Percentiles rank a stretch among this genome's conserved stretches.
Conservation (phyloP, 2,329 filamentous ascomycete species). For the Trichoderma aggressivum region DNA sequence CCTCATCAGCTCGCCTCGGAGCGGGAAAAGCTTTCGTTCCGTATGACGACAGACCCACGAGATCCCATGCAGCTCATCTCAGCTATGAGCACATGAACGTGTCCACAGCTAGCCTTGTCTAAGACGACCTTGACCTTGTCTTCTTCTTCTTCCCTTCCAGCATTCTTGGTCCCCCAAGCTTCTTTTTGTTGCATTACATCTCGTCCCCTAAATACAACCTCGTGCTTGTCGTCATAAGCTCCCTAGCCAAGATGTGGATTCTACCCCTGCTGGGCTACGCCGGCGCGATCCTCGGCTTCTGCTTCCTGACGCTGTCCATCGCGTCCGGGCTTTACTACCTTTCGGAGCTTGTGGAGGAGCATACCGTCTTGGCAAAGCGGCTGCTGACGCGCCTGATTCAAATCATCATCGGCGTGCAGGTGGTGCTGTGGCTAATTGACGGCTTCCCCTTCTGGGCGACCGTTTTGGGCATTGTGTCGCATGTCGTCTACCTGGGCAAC, state of each 20-base stretch:
- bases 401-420: conserved; percentile 68
- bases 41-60: conserved; percentile 12
- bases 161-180: background rate
- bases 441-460: conserved; percentile 77
- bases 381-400: conserved; percentile 86
- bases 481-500: conserved; percentile 85
- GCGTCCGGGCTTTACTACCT: conserved; percentile 98
- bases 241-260: conserved; percentile 81
- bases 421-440: conserved; percentile 75
- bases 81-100: conserved; percentile 18
- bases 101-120: conserved; percentile 19
- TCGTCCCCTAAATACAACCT: background rate
- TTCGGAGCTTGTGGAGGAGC: conserved; percentile 95
- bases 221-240: background rate
- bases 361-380: conserved; percentile 87
- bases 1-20: background rate
- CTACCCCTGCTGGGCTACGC: conserved; percentile 86
- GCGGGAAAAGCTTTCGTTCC: conserved; percentile 14
- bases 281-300: conserved; percentile 83
- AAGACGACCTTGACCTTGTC: background rate
- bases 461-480: conserved; percentile 71
- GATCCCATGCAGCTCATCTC: conserved; percentile 3
- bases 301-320: conserved; percentile 91
- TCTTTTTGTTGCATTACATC: background rate
- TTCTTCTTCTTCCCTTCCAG: background rate